These are phyloP conservation scores for Friedmanniomyces simplex DNA, from an alignment of 495 filamentous ascomycete genomes.

Conservation along the genomic window DNA sequence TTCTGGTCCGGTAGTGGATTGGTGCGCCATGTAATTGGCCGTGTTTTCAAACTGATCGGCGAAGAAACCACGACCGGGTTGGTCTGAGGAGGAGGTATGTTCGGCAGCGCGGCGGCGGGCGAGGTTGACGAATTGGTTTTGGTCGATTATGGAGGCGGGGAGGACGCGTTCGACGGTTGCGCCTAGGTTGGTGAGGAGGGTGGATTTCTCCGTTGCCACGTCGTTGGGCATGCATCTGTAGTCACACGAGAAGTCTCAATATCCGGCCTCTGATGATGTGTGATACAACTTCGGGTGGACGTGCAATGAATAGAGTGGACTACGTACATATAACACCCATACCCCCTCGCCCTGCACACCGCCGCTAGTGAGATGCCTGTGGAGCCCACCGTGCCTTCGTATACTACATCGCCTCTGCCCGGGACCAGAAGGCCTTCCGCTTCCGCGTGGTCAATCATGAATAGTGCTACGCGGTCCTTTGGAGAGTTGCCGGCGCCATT, in stretches of 20 bases:
- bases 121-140: slow-evolving; percentile 87
- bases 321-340: slow-evolving; percentile 74
- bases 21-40: slow-evolving; percentile 80
- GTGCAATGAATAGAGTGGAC: not conserved
- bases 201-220: slow-evolving; percentile 78
- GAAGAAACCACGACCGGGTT: slow-evolving; percentile 62
- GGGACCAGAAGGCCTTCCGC: slow-evolving; percentile 65
- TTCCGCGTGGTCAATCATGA: slow-evolving; percentile 64
- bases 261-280: no score
- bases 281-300: not conserved
- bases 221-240: slow-evolving; percentile 85
- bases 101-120: slow-evolving; percentile 65
- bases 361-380: slow-evolving; percentile 90
- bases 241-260: no score
- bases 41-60: slow-evolving; percentile 91
- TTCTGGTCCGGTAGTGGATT: slow-evolving; percentile 75
- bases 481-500: slow-evolving; percentile 93
- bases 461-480: slow-evolving; percentile 88
- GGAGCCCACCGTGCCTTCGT: slow-evolving; percentile 92
- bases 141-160: slow-evolving; percentile 83
- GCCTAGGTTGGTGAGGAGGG: slow-evolving; percentile 79
- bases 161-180: slow-evolving; percentile 80
- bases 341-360: slow-evolving; percentile 77
- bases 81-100: slow-evolving; percentile 50
- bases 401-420: slow-evolving; percentile 79